Evolutionary conservation across 1,139 yeast genomes (phyloP), one percentile per base, ranked within the genome.

Genomic region (Yamadazyma jaroonii): DNA sequence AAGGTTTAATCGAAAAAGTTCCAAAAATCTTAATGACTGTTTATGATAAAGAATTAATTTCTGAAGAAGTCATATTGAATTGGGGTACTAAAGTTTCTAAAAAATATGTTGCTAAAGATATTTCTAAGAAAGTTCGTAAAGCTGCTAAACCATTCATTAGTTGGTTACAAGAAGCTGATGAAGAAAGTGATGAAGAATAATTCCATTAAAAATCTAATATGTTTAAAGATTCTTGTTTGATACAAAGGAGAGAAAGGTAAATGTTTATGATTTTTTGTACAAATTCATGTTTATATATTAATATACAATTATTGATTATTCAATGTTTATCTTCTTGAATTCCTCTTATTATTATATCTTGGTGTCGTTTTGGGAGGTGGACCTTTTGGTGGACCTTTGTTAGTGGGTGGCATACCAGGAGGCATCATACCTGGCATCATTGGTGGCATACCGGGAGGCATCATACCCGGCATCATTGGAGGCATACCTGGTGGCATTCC

Each of bases 31-130:
- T 92, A 57, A 79, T 87, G 64, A 73, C 78, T 51, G 69, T 88
- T 39, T 94, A 92, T 65, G 89, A 90, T 57, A 73, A 78, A 50
- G 98, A 92, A 52, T 67, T 92, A 42, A 69, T 87, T 40, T 77
- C 88, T 38, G 98, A 92, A 67, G 96, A 87, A 43, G 84, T 78
- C 32, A 75, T 88, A 38, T 66, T 77, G 55, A 75, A 77, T 38
- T 92, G 96, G 90, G 97, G 97, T 50, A 77, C 92, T 40, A 89
- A 88, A 64, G 89, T 88, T 34, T 85, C 96, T 37, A 89, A 89
- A 72, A 90, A 89, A 66, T 92, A 84, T 54, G 97, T 90, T 43
- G 87, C 95, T 46, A 92, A 90, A 70, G 96, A 89, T 36, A 75
- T 81, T 32, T 84, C 95, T 37, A 90, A 90, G 70, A 90, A 88